phyloP scores from a whole-genome alignment of 768 basidiomycete genomes.

The Lactarius hatsudake region DNA sequence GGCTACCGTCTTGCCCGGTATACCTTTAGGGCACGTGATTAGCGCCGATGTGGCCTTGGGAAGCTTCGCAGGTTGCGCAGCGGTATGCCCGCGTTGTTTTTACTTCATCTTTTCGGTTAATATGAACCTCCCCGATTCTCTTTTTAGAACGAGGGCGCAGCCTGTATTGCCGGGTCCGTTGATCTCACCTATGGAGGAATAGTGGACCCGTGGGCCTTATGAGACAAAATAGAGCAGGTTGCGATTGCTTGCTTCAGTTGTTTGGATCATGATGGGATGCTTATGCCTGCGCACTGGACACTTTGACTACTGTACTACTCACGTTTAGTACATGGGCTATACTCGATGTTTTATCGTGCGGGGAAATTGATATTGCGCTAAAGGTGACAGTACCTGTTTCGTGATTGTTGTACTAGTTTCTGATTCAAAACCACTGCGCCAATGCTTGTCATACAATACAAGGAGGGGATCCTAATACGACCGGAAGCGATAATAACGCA shows the following conservation, averaged over 20 bases:
- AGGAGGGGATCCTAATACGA: not conserved
- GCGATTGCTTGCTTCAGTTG: not conserved
- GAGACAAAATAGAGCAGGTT: not conserved
- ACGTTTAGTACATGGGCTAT: not conserved
- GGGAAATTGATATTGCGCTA: not conserved
- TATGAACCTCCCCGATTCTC: not conserved
- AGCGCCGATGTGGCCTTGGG: not conserved
- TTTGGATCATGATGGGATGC: not conserved
- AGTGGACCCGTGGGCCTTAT: not conserved
- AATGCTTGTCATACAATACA: not conserved
- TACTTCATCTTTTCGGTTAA: not conserved
- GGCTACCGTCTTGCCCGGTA: not conserved
- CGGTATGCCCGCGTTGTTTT: not conserved
- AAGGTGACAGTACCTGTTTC: not conserved
- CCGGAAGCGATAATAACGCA: not conserved
- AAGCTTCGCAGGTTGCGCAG: slow-evolving; percentile 19
- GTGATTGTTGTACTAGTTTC: not conserved
- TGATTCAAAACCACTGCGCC: not conserved
- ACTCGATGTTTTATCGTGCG: not conserved
- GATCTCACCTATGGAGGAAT: slow-evolving; percentile 4
- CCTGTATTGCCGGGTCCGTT: slow-evolving; percentile 10
- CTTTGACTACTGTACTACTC: no score
- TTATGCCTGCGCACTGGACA: not conserved
- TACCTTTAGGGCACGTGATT: slow-evolving; percentile 9
- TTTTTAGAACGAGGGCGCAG: slow-evolving; percentile 11